Evolutionary conservation across 2,329 filamentous ascomycete genomes (phyloP), one percentile per base, ranked within the genome.

Genomic region (Aspergillus sp.): DNA sequence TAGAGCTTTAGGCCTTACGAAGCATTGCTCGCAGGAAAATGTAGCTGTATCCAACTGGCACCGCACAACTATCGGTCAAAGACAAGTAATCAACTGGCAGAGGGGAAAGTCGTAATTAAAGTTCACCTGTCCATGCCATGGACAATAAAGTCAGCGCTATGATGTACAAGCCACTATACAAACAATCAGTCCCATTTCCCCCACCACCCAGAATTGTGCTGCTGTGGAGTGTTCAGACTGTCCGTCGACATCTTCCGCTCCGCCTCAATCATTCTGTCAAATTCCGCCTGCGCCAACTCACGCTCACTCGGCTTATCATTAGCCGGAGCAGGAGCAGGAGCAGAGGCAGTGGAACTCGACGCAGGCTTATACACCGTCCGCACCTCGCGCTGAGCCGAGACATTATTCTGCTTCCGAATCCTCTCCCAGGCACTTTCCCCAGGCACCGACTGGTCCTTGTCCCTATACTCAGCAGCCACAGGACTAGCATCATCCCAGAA

Each of bases 281-380:
- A 81, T 3, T 80, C 76, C 8, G 72, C 74, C 58, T 78, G 78
- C 3, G 78, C 77, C 56, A 75, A 70, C 43, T 79, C 73, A 51
- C 72, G 70, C 25, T 77, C 74, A 5, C 67, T 65, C 23, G 65
- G 66, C 17, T 63, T 62, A 3, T 68, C 69, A 6, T 59, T 63
- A 9, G 69, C 70, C n/a, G 48, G 19, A 4, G 10, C 47, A 1
- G 54, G 25, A 4, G 10, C 47, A 2, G 54, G 25, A 1, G 36
- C 13, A 8, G 55, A 55, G 15, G 48, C n/a, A 17, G 43, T 48
- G 41, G 57, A 63, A 17, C 48, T 19, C 13, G 59, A 53, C 38
- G 23, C 23, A 56, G 41, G 41, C 12, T 5, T 23, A 45, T 3
- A 23, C 10, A 13, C 41, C 2, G 19, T 12, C 9, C 19, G 32